Percentiles rank a stretch among this genome's conserved stretches.
Evolutionary conservation across 225 moss, liverwort and hornwort genomes (phyloP).

Genomic region (Marchantia paleacea): DNA sequence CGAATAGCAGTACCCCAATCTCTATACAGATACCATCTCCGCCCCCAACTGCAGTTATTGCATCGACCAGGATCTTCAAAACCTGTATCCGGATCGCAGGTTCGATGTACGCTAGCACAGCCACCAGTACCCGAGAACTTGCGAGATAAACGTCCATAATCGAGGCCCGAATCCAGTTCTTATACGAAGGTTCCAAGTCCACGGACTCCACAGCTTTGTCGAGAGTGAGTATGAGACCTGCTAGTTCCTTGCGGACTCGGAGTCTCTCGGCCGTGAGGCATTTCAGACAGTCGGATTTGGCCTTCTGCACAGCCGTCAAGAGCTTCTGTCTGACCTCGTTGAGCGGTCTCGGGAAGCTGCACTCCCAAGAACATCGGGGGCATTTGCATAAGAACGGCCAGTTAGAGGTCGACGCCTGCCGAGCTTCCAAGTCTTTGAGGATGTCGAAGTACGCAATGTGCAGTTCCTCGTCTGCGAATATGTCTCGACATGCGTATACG

Average conservation of each 20-base stretch:
- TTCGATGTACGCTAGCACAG: background rate
- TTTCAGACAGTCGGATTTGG: slow-evolving; percentile 6
- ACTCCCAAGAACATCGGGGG: slow-evolving; percentile 24
- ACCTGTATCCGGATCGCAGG: slow-evolving; percentile 6
- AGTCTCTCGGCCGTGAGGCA: background rate
- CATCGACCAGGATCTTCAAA: slow-evolving; percentile 6
- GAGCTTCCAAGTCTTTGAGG: slow-evolving; percentile 12
- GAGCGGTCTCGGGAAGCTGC: slow-evolving; percentile 3
- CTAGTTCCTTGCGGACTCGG: background rate
- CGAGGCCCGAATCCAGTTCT: slow-evolving; percentile 13
- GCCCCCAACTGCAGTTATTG: background rate
- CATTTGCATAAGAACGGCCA: slow-evolving; percentile 41
- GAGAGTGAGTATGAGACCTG: slow-evolving; percentile 3
- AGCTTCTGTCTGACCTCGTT: slow-evolving; percentile 10
- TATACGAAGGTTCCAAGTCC: background rate
- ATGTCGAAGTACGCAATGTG: slow-evolving; percentile 34
- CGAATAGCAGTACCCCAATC: slow-evolving; percentile 9
- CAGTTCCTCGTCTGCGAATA: slow-evolving; percentile 38
- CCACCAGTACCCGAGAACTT: slow-evolving; percentile 11
- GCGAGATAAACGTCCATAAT: slow-evolving; percentile 11
- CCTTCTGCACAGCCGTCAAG: background rate
- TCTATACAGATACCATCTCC: slow-evolving; percentile 12
- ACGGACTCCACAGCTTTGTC: slow-evolving; percentile 1
- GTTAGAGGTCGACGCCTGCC: slow-evolving; percentile 26
- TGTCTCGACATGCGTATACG: slow-evolving; percentile 29